These are phyloP conservation scores for Mucor ambiguus DNA, from an alignment of 371 early-diverging fungal genomes.

Conservation along the genomic window DNA sequence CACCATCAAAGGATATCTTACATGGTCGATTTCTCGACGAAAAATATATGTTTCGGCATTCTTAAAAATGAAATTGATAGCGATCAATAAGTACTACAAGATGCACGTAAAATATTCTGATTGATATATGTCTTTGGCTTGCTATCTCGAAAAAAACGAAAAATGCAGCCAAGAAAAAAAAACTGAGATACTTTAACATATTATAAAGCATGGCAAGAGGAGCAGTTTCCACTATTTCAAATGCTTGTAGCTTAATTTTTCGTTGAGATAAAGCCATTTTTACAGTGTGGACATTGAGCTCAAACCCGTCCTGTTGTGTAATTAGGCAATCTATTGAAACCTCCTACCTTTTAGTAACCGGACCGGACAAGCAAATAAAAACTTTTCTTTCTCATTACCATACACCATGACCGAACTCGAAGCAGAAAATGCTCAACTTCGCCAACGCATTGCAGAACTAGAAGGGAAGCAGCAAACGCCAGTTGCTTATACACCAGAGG, in stretches of 20 bases:
- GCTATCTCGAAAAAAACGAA: not conserved
- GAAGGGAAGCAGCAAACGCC: conserved; percentile 20
- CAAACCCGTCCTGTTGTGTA: not conserved
- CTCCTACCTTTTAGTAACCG: not conserved
- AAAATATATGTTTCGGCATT: not conserved
- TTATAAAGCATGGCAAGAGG: not conserved
- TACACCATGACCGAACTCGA: conserved; percentile 6
- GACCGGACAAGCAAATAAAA: not conserved
- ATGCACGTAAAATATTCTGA: not conserved
- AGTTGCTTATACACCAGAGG: conserved; percentile 2
- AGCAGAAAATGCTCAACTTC: conserved; percentile 34
- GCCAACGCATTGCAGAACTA: conserved; percentile 36
- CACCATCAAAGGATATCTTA: not conserved
- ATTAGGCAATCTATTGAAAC: not conserved
- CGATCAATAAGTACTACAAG: not conserved
- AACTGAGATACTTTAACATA: not conserved
- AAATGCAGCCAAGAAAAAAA: not conserved
- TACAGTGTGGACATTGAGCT: not conserved
- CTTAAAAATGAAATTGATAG: not conserved
- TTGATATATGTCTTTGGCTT: not conserved
- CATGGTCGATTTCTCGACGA: not conserved
- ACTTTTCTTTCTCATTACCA: not conserved
- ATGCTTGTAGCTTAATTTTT: not conserved
- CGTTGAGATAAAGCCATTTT: not conserved
- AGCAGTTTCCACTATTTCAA: not conserved